Evolutionary conservation across 73 alveolate genomes (phyloP).

Genomic region (Paramecium bursaria): DNA sequence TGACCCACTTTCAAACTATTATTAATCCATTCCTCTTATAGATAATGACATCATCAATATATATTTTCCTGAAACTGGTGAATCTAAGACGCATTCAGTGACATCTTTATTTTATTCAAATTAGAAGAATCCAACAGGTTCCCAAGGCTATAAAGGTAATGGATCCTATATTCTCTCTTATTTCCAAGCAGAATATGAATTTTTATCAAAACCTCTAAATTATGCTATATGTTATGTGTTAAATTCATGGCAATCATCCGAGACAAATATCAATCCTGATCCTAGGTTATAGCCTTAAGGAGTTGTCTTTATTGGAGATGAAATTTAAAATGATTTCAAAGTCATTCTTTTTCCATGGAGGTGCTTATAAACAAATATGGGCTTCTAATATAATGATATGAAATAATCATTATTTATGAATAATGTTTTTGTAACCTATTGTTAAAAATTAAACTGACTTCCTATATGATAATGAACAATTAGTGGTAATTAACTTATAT

Average conservation of each 20-base stretch:
- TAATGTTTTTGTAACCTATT: slow-evolving; percentile 37
- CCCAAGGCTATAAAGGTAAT: slow-evolving; percentile 44
- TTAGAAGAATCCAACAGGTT: slow-evolving; percentile 29
- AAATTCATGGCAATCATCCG: slow-evolving; percentile 11
- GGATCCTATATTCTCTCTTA: slow-evolving; percentile 32
- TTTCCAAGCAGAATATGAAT: not conserved
- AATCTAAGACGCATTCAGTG: not conserved
- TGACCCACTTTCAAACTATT: not conserved
- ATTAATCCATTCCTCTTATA: slow-evolving; percentile 7
- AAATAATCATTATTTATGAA: slow-evolving; percentile 13
- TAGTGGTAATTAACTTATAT: not conserved
- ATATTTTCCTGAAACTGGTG: slow-evolving; percentile 26
- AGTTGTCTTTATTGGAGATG: slow-evolving; percentile 40
- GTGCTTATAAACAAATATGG: slow-evolving; percentile 29
- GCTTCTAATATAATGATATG: slow-evolving; percentile 10
- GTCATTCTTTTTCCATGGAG: slow-evolving; percentile 12
- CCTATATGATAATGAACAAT: slow-evolving; percentile 4
- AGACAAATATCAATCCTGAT: slow-evolving; percentile 45
- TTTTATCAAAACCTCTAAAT: not conserved
- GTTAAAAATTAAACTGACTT: slow-evolving; percentile 18
- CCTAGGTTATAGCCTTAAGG: slow-evolving; percentile 4
- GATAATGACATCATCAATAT: slow-evolving; percentile 30
- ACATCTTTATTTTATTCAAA: slow-evolving; percentile 1
- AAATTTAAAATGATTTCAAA: not conserved
- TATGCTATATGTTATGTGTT: not conserved